A percentile compares a stretch with the other conserved stretches of the same genome.
phyloP scores from a whole-genome alignment of 2,329 filamentous ascomycete genomes.

The Xylaria sp. region DNA sequence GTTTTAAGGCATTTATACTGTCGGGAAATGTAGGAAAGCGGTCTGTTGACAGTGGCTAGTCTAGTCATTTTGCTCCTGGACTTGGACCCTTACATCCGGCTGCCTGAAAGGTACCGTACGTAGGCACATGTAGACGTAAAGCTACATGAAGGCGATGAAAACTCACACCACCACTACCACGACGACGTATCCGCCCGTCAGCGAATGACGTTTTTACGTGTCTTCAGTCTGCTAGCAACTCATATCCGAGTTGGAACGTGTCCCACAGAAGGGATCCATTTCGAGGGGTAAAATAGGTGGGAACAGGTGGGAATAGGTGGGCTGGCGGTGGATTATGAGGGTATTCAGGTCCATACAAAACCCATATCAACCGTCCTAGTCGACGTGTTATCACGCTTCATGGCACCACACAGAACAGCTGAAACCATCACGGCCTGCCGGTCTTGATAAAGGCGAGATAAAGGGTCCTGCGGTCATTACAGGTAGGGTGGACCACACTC shows the following conservation, averaged over 20 bases:
- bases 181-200: not conserved
- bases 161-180: constrained; percentile 22
- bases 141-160: not conserved
- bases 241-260: not conserved
- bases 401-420: constrained; percentile 3
- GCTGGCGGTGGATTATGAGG: constrained; percentile 7
- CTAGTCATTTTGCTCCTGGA: constrained; percentile 11
- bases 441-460: too few relatives aligned
- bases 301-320: not conserved
- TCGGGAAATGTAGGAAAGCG: constrained; percentile 7
- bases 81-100: constrained; percentile 17
- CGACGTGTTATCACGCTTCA: constrained; percentile 5
- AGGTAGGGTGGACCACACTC: constrained; percentile 8
- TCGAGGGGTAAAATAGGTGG: not conserved
- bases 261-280: constrained; percentile 22
- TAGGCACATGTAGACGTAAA: not conserved
- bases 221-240: constrained; percentile 10
- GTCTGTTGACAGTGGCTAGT: constrained; percentile 5
- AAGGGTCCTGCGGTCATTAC: constrained; percentile 5
- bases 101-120: not conserved
- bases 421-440: constrained; percentile 23
- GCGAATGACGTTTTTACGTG: constrained; percentile 20
- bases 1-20: not conserved
- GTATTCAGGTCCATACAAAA: constrained; percentile 15
- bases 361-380: constrained; percentile 15